phyloP scores from a whole-genome alignment of 768 basidiomycete species.

The Trametes gibbosa region DNA sequence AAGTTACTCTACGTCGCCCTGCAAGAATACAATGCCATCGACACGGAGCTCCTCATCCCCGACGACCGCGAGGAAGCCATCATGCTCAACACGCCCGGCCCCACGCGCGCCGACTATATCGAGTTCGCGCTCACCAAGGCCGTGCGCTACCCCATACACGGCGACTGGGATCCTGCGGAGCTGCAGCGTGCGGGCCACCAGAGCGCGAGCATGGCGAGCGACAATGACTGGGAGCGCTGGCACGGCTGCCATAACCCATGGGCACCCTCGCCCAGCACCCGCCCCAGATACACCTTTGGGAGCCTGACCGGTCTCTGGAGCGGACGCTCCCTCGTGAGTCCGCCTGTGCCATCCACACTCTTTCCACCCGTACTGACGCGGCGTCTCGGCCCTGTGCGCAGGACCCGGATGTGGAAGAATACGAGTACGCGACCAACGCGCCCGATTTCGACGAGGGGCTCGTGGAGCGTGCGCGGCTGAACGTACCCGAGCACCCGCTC shows the following conservation, averaged over 20 bases:
- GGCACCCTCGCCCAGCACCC: constrained; percentile 24
- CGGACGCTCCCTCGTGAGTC: constrained; percentile 58
- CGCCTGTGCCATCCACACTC: background rate
- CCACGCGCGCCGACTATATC: constrained; percentile 57
- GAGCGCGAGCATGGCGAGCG: constrained; percentile 43
- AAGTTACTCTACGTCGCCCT: constrained; percentile 63
- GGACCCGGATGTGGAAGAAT: constrained; percentile 15
- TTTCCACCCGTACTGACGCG: background rate
- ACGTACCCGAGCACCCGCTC: constrained; percentile 41
- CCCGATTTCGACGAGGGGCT: constrained; percentile 23
- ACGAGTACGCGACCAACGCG: constrained; percentile 28
- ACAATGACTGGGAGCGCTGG: constrained; percentile 57
- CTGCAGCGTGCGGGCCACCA: constrained; percentile 19
- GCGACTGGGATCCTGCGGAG: constrained; percentile 26
- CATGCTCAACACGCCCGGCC: constrained; percentile 28
- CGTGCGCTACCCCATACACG: constrained; percentile 29
- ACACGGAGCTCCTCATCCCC: constrained; percentile 21
- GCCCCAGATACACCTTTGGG: constrained; percentile 46
- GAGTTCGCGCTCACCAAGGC: constrained; percentile 44
- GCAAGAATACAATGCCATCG: constrained; percentile 41
- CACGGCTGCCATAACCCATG: constrained; percentile 44
- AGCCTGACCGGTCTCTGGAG: constrained; percentile 57
- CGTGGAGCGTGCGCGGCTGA: constrained; percentile 17
- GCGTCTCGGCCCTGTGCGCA: too few relatives aligned
- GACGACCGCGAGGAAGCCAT: constrained; percentile 32